phyloP scores from a whole-genome alignment of 2,329 filamentous ascomycete species.

The Aspergillus sp. region DNA sequence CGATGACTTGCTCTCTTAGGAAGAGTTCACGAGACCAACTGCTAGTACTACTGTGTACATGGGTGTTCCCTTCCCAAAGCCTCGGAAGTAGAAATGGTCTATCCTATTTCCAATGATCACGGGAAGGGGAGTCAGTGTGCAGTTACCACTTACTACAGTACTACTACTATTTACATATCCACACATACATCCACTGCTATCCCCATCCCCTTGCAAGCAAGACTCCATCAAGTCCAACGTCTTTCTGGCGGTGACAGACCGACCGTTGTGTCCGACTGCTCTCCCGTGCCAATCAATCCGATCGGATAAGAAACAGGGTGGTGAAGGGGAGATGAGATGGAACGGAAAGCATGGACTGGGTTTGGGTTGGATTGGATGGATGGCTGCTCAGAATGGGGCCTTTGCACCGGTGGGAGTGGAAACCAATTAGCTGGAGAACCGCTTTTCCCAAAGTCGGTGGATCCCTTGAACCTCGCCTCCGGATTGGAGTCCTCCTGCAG shows the following conservation, averaged over 20 bases:
- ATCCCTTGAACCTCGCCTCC: slow-evolving; percentile 14
- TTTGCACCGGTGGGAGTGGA: slow-evolving; percentile 4
- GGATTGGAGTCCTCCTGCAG: slow-evolving; percentile 21
- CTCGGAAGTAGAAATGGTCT: neutral
- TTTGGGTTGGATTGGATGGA: slow-evolving; percentile 1
- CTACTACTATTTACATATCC: too few relatives aligned
- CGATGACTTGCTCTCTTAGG: slow-evolving; percentile 16
- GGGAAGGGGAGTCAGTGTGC: too few relatives aligned
- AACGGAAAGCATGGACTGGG: neutral
- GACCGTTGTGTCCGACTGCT: neutral
- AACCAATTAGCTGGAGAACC: slow-evolving; percentile 22
- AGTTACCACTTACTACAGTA: too few relatives aligned
- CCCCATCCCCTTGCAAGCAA: slow-evolving; percentile 1
- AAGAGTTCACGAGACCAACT: slow-evolving; percentile 24
- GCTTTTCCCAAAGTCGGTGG: slow-evolving; percentile 17
- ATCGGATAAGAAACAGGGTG: slow-evolving; percentile 1
- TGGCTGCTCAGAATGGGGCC: neutral
- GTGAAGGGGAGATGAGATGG: neutral
- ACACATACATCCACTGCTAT: neutral
- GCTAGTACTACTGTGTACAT: neutral
- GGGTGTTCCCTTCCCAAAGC: neutral
- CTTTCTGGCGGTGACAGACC: slow-evolving; percentile 11
- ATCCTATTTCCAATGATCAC: neutral
- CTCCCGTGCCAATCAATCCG: slow-evolving; percentile 9
- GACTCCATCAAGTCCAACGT: neutral